Percentiles rank a stretch among this genome's conserved stretches.
phyloP scores from a whole-genome alignment of 2,329 filamentous ascomycete species.

The Colletotrichum horii region DNA sequence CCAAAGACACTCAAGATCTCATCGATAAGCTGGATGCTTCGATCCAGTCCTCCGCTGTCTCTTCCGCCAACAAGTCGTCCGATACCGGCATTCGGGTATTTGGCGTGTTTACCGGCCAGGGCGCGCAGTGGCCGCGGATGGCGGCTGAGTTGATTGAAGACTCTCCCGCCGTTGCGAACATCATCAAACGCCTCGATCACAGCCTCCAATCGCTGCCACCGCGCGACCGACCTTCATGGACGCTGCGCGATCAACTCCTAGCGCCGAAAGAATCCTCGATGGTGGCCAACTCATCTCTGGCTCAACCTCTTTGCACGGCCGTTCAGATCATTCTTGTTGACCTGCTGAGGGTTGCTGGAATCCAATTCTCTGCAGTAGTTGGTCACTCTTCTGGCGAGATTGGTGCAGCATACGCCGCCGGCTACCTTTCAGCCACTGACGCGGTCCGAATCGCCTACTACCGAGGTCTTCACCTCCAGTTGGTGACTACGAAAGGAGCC shows the following conservation, averaged over 20 bases:
- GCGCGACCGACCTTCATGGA: constrained; percentile 28
- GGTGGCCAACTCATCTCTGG: constrained; percentile 26
- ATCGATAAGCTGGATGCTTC: neutral
- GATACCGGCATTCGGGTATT: neutral
- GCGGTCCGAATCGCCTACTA: constrained; percentile 29
- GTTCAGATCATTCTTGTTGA: constrained; percentile 32
- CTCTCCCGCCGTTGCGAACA: neutral
- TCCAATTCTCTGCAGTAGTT: constrained; percentile 41
- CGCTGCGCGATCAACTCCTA: constrained; percentile 27
- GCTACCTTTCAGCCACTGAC: constrained; percentile 34
- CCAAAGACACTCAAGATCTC: neutral
- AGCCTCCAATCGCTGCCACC: constrained; percentile 25
- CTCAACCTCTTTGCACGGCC: constrained; percentile 36
- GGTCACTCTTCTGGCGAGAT: constrained; percentile 59
- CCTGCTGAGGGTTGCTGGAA: constrained; percentile 30
- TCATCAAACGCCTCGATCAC: constrained; percentile 26
- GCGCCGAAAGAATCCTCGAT: constrained; percentile 16
- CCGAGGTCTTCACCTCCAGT: constrained; percentile 3
- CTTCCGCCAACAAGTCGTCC: neutral
- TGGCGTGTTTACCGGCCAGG: constrained; percentile 36
- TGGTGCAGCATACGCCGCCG: constrained; percentile 53
- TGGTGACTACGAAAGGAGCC: constrained; percentile 17
- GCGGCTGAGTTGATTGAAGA: constrained; percentile 18
- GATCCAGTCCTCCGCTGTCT: neutral
- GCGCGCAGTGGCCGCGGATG: constrained; percentile 34